Conservation (phyloP, 352 stramenopile genomes). For the Globisporangium perplexum region DNA sequence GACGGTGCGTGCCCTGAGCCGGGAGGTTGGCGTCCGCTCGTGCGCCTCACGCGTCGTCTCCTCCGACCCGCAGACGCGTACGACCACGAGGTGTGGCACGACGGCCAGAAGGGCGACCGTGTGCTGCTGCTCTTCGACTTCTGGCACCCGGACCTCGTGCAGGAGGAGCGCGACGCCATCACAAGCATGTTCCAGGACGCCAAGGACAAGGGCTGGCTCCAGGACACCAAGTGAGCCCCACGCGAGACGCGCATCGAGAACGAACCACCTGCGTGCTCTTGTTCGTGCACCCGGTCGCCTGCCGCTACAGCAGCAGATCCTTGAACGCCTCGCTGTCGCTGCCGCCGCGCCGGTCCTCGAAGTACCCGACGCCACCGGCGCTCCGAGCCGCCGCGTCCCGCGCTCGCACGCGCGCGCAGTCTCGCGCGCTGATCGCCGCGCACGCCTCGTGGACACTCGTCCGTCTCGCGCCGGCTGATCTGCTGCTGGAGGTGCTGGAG, state of each 20-base stretch:
- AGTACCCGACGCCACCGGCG: not conserved
- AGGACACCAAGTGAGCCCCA: conserved; percentile 31
- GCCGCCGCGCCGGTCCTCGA: conserved; percentile 10
- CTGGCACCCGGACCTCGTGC: conserved; percentile 64
- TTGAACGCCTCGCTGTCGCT: conserved; percentile 9
- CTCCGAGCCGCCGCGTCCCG: not conserved
- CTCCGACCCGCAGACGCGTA: conserved; percentile 42
- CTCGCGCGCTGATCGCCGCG: conserved; percentile 1
- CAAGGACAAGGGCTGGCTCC: conserved; percentile 73
- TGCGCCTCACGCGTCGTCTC: not conserved
- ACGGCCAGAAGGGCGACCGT: conserved; percentile 51
- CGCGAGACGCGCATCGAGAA: not conserved
- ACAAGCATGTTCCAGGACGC: conserved; percentile 68
- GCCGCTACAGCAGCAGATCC: conserved; percentile 3
- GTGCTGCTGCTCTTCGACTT: conserved; percentile 87
- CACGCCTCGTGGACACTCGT: conserved; percentile 2
- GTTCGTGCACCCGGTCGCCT: not conserved
- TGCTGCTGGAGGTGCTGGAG: not conserved
- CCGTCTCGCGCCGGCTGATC: no score
- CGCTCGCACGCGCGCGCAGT: not conserved
- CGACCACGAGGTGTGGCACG: conserved; percentile 80
- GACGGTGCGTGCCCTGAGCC: conserved; percentile 40
- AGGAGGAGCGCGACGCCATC: conserved; percentile 50
- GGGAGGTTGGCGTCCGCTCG: not conserved
- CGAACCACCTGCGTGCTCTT: not conserved